Conservation (phyloP, 352 stramenopile genomes). For the Aphanomyces stellatus region DNA sequence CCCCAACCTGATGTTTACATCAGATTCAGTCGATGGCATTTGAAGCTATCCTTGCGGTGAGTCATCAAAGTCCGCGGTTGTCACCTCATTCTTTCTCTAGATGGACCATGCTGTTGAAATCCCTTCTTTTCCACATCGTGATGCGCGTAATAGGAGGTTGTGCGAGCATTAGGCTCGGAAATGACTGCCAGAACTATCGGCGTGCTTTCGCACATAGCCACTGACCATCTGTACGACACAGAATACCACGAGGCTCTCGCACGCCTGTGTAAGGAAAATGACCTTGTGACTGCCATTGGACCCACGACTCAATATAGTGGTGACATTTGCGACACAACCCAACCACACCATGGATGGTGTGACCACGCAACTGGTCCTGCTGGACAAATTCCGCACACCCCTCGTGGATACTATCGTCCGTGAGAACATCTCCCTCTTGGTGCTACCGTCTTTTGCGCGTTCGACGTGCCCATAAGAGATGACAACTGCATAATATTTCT, state of each 20-base stretch:
- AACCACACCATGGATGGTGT: background rate
- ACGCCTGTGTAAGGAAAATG: background rate
- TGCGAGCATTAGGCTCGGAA: background rate
- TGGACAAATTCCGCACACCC: background rate
- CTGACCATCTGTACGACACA: background rate
- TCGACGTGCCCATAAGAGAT: no score
- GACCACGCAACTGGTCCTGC: background rate
- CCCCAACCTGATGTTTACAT: background rate
- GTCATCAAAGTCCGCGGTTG: no score
- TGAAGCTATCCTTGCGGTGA: background rate
- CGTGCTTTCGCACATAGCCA: background rate
- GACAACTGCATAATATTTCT: no score
- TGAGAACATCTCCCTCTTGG: background rate
- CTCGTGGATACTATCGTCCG: background rate
- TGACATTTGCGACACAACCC: slow-evolving; percentile 3
- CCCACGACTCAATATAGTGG: slow-evolving; percentile 1
- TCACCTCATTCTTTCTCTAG: no score
- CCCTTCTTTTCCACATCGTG: no score
- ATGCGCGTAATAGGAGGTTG: no score
- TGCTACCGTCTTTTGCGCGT: background rate
- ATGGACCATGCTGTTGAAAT: no score
- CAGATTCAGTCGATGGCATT: background rate
- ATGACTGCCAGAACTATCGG: background rate
- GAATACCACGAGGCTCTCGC: background rate
- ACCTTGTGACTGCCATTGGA: no score